These are phyloP conservation scores for Lepidium didymum DNA, from an alignment of 345 rosid genomes.

Conservation along the genomic window DNA sequence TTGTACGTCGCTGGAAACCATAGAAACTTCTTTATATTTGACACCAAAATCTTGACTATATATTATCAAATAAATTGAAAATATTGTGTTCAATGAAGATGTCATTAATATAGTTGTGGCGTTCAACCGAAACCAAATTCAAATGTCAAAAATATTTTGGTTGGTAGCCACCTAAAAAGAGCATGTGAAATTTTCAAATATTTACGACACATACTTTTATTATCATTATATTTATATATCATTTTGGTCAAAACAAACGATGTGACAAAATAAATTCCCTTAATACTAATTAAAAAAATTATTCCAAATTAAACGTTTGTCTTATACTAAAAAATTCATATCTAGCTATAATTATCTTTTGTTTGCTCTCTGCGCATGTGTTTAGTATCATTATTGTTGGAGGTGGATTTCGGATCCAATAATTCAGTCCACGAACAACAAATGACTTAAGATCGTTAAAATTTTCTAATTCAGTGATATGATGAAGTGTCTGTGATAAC, in stretches of 20 bases:
- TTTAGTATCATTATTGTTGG: neutral
- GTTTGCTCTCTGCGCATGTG: neutral
- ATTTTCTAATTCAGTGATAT: too few species aligned
- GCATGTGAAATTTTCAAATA: neutral
- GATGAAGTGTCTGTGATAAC: too few species aligned
- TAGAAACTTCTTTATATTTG: neutral
- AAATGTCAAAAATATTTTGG: conserved; percentile 14
- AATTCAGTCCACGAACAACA: too few species aligned
- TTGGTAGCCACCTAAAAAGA: conserved; percentile 23
- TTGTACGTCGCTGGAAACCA: neutral
- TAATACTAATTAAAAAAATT: neutral
- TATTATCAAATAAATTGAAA: conserved; percentile 1
- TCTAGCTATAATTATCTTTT: too few species aligned
- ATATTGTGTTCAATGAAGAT: neutral
- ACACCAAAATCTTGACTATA: neutral
- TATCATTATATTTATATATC: neutral
- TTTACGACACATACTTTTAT: neutral
- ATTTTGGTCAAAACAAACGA: neutral
- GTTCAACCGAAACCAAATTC: neutral
- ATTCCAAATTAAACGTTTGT: neutral
- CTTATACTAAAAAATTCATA: too few species aligned
- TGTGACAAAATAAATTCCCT: neutral
- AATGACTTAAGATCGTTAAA: too few species aligned
- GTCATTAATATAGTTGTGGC: neutral
- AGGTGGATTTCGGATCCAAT: too few species aligned